These are phyloP conservation scores for Lotmaria passim DNA, from an alignment of 208 protist genomes.

Conservation along the genomic window DNA sequence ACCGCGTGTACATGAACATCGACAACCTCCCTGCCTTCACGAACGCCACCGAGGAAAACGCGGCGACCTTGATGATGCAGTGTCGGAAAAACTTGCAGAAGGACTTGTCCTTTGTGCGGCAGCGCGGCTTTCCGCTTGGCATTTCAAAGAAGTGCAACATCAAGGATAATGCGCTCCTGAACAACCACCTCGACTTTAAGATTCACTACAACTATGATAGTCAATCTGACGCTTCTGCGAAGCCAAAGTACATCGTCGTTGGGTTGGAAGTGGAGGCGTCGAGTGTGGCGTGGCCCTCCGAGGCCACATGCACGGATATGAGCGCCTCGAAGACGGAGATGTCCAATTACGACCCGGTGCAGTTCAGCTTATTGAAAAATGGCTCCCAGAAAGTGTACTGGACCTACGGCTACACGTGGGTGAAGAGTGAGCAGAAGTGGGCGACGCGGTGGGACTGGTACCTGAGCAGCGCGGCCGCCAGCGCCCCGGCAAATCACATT, in stretches of 20 bases:
- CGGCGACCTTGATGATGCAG: constrained; percentile 1
- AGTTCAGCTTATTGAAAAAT: background rate
- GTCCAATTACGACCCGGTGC: constrained; percentile 15
- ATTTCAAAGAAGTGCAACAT: constrained; percentile 43
- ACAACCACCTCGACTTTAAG: constrained; percentile 83
- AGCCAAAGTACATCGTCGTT: constrained; percentile 86
- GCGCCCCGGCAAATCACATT: constrained; percentile 87
- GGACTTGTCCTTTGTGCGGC: constrained; percentile 33
- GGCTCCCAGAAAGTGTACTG: constrained; percentile 47
- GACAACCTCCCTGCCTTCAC: constrained; percentile 83
- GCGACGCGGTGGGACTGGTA: constrained; percentile 98
- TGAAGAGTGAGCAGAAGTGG: constrained; percentile 87
- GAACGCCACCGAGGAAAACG: constrained; percentile 16
- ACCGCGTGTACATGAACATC: constrained; percentile 86
- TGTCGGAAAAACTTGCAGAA: constrained; percentile 34
- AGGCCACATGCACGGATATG: constrained; percentile 16
- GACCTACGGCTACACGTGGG: constrained; percentile 91
- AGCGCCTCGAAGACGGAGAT: background rate
- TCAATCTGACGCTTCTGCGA: constrained; percentile 8
- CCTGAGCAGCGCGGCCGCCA: constrained; percentile 80
- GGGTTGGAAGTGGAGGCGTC: constrained; percentile 57
- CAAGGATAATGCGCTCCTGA: constrained; percentile 42
- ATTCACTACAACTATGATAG: constrained; percentile 72
- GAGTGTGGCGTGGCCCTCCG: constrained; percentile 42
- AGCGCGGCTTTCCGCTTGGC: constrained; percentile 81